Conservation (phyloP, 208 protist species). For the Trypanosoma theileri region DNA sequence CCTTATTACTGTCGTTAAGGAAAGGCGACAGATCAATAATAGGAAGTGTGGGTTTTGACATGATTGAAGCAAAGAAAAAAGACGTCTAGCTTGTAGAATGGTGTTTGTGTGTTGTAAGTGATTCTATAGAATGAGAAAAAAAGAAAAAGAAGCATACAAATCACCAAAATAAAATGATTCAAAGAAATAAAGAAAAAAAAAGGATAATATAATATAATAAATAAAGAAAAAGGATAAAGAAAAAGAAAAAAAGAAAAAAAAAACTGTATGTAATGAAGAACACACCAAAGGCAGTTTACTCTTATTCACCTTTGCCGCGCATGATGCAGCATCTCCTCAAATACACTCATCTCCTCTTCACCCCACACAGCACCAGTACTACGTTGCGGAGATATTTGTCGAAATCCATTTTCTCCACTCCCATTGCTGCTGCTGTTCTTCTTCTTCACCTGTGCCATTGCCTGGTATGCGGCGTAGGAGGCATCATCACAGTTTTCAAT, state of each 20-base stretch:
- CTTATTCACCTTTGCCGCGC: background rate
- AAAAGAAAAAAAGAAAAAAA: conserved; percentile 9
- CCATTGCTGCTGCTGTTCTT: background rate
- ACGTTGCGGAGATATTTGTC: conserved; percentile 28
- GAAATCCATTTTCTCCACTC: conserved; percentile 16
- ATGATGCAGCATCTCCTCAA: conserved; percentile 26
- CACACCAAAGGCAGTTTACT: background rate
- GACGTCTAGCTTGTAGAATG: background rate
- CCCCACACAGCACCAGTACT: conserved; percentile 6
- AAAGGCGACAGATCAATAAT: conserved; percentile 75
- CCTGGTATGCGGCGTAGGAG: conserved; percentile 26
- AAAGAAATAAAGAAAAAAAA: background rate
- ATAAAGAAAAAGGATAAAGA: background rate
- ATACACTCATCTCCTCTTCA: conserved; percentile 25
- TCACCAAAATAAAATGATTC: background rate
- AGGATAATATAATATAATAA: background rate
- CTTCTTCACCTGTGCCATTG: background rate
- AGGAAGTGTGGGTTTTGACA: conserved; percentile 40
- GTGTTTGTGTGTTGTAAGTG: background rate
- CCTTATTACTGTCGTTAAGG: conserved; percentile 37
- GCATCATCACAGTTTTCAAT: conserved; percentile 18
- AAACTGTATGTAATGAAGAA: background rate
- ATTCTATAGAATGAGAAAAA: background rate
- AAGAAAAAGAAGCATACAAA: conserved; percentile 1
- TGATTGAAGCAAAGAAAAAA: conserved; percentile 8